Base-by-base conservation (phyloP, 2,329 filamentous ascomycete species). In the Cladosporium cucumerinum region DNA sequence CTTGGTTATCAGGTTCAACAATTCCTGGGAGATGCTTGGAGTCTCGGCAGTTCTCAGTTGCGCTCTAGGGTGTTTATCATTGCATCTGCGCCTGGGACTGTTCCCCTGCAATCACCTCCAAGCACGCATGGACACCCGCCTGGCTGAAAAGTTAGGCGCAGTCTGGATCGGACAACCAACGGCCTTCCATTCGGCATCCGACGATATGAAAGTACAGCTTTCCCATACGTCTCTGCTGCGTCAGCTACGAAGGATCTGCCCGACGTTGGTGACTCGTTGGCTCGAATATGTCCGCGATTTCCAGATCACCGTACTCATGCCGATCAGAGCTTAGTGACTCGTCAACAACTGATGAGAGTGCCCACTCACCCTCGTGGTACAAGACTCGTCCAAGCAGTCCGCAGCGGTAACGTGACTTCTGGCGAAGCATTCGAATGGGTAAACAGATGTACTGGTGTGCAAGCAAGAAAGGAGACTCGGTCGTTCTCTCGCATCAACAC, bases 1-100 rank as follows among this genome's bases (percentile, higher is more conserved):
- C 81, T 95, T 67, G 91, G 91, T 0, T 96, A 95, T 69, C 91
- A 96, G 72, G 80, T 87, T 0, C 85, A 89, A 48, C 83, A 91
- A 43, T 86, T 87, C 64, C 80, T 89, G 0, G 79, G 91, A 23
- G 90, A 93, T 68, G 85, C 90, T 0, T 92, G 89, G 82, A 85
- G 84, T 0, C 86, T 85, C 67, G 89, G 90, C 0, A 86, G 87
- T 2, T 79, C 86, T 0, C 91, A 95, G 72, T 79, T 78, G 3
- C 84, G 92, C 5, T 84, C 82, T 3, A 82, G 92, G 7, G 80
- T 94, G 0, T 92, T 96, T 66, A 81, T 95, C 1, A 80, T 84
- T 2, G 89, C 93, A 66, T 85, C 90, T 0, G 89, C 89, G 0
- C 89, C 91, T 0, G 88, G 87, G 0, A 76, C 85, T 3, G 75